phyloP scores from a whole-genome alignment of 2,329 filamentous ascomycete genomes.

The Penicillium vulpinum region DNA sequence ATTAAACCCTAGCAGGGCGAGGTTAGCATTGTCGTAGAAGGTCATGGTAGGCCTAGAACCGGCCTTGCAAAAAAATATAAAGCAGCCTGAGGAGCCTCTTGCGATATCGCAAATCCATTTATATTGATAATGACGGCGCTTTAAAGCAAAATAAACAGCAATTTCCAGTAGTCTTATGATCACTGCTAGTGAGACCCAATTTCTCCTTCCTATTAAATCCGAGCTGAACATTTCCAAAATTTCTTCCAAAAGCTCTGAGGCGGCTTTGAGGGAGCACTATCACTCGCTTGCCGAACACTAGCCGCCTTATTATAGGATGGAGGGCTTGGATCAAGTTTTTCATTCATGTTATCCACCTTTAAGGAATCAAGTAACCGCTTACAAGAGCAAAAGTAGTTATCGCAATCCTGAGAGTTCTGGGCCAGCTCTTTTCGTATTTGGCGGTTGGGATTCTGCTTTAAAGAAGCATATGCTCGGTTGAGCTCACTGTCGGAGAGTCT shows the following conservation, averaged over 20 bases:
- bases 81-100: too few relatives aligned
- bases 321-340: neutral
- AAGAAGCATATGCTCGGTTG: conserved; percentile 6
- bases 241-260: neutral
- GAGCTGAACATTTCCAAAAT: neutral
- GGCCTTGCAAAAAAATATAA: too few relatives aligned
- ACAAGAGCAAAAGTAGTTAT: neutral
- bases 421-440: conserved; percentile 3
- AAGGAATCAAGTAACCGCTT: neutral
- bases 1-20: too few relatives aligned
- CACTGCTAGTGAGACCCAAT: neutral
- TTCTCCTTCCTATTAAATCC: neutral
- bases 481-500: conserved; percentile 8
- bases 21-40: too few relatives aligned
- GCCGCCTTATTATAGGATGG: neutral
- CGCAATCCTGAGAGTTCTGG: neutral
- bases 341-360: conserved; percentile 3
- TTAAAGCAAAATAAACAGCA: too few relatives aligned
- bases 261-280: conserved; percentile 2
- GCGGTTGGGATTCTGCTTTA: conserved; percentile 1
- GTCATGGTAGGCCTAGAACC: too few relatives aligned
- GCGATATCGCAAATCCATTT: too few relatives aligned
- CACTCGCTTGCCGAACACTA: neutral
- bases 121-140: too few relatives aligned
- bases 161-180: too few relatives aligned